Percentiles rank a stretch among this genome's conserved stretches.
Conservation (phyloP, 441 rosid species). For the Gossypium davidsonii region DNA sequence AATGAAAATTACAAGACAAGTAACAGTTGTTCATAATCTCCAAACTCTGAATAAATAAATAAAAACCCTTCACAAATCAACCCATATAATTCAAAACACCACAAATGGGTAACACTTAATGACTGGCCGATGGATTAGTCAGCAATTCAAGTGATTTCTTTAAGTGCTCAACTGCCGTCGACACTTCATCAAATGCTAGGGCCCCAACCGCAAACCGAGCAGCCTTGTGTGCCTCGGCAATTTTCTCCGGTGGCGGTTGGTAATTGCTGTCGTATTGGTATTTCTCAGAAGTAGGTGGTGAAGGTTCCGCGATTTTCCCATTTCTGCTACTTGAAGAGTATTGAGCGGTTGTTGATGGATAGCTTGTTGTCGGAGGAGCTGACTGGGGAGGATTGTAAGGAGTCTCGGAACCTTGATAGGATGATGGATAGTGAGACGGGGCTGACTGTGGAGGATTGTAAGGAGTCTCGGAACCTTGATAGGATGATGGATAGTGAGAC, state of each 20-base stretch:
- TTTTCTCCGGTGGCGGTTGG: slow-evolving; percentile 77
- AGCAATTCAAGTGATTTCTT: slow-evolving; percentile 82
- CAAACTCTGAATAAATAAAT: neutral
- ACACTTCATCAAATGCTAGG: slow-evolving; percentile 84
- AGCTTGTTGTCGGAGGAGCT: slow-evolving; percentile 51
- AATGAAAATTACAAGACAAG: neutral
- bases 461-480: slow-evolving; percentile 62
- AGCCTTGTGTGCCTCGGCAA: slow-evolving; percentile 89
- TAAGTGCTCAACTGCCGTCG: slow-evolving; percentile 69
- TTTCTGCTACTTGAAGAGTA: slow-evolving; percentile 42
- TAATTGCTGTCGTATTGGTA: slow-evolving; percentile 70
- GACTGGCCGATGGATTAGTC: slow-evolving; percentile 71
- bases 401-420: slow-evolving; percentile 62
- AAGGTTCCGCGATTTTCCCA: slow-evolving; percentile 36
- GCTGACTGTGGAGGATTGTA: slow-evolving; percentile 60
- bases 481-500: slow-evolving; percentile 50
- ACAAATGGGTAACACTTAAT: slow-evolving; percentile 22
- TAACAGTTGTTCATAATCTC: neutral
- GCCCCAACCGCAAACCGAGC: slow-evolving; percentile 96
- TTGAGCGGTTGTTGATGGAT: slow-evolving; percentile 39
- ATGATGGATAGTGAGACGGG: slow-evolving; percentile 50
- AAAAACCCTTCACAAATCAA: neutral
- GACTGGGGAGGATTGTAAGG: slow-evolving; percentile 44
- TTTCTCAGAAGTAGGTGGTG: slow-evolving; percentile 31
- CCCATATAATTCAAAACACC: neutral